Evolutionary conservation across 2,329 filamentous ascomycete species (phyloP), one percentile per base, ranked within the genome.

Genomic region (Immersiporthe knoxdaviesiana): DNA sequence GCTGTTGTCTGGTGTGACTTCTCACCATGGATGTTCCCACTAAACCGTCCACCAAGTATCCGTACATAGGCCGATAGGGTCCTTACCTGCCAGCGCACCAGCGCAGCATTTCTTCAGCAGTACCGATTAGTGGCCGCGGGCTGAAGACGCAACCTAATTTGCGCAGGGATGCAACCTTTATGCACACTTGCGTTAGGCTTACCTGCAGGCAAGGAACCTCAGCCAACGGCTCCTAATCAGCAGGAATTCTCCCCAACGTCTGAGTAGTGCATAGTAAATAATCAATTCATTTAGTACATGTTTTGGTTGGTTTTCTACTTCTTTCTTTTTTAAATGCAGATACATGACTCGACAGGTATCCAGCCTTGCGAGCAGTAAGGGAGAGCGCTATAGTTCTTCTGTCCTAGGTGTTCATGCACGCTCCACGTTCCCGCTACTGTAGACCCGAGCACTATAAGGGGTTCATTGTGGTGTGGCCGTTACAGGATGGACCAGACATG

Each of bases 61-160:
- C 35, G 14, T 50, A 18, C 41, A 5, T 27, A n/a, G n/a, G n/a
- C n/a, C n/a, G n/a, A n/a, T n/a, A 12, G 21, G 50, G 50, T 16
- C 14, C n/a, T n/a, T 32, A 56, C 52, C 24, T 56, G 56, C 56
- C 56, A 59, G 56, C 56, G 37, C 56, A 59, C 30, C 54, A 59
- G 27, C 30, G 54, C 54, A 59, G 56, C 56, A 37, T 30, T 35
- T 35, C 27, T 30, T 54, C 44, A 47, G 44, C 44, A 27, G 50
- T 16, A 27, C n/a, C 16, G 4, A 27, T n/a, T 21, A n/a, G n/a
- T n/a, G n/a, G n/a, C n/a, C n/a, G n/a, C n/a, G 24, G 54, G 24
- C 30, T 59, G 32, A 58, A 21, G 35, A 7, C 56, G 56, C 56
- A 59, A 59, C 56, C 21, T 59, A 59, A 59, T 37, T 59, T 37